Percentiles rank a stretch among this genome's conserved stretches.
Evolutionary conservation across 1,284 basidiomycete species (phyloP).

Genomic region (Leccinum subspadiceum): DNA sequence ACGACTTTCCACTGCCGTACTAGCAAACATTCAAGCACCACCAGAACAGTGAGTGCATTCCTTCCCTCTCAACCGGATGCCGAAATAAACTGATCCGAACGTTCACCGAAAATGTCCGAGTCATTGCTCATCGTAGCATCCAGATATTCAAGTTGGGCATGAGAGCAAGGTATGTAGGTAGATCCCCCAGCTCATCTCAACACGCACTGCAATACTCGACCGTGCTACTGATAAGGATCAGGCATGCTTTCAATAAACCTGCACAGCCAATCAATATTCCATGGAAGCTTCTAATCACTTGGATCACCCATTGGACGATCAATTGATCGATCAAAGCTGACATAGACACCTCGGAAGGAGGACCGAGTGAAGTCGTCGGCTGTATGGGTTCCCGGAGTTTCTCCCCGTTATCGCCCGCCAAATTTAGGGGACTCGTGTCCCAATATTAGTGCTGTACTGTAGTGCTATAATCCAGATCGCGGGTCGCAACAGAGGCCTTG

Average conservation of each 20-base stretch:
- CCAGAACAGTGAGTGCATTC: neutral
- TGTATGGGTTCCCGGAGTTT: neutral
- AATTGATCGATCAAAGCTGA: no score
- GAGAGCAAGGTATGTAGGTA: conserved; percentile 9
- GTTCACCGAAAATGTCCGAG: neutral
- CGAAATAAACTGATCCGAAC: neutral
- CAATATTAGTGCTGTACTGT: neutral
- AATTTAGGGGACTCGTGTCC: neutral
- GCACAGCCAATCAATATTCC: neutral
- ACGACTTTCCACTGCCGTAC: neutral
- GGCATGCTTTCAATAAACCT: neutral
- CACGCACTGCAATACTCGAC: neutral
- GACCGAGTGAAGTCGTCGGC: neutral
- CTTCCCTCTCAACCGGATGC: neutral
- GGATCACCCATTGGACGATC: neutral
- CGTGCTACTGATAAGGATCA: neutral
- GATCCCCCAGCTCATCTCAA: neutral
- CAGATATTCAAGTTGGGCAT: conserved; percentile 4
- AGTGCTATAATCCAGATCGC: neutral
- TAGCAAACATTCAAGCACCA: neutral
- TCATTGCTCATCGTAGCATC: neutral
- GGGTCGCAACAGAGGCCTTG: neutral
- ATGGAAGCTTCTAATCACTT: neutral
- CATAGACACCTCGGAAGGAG: neutral
- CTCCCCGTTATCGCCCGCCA: neutral